A percentile compares a stretch with the other conserved stretches of the same genome.
Evolutionary conservation across 176 grass and related monocot genomes (phyloP).

Genomic region (maize (Zea mays)): Zm-B73-REFERENCE-NAM-5.0 NC_050099.1:187909001-187909500

Average conservation of each 20-base stretch:
- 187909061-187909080: not conserved
- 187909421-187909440: constrained; percentile 75
- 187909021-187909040: not conserved
- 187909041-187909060: not conserved
- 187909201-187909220: not conserved
- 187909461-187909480: constrained; percentile 15
- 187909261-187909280: not conserved
- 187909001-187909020: not conserved
- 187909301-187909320: not conserved
- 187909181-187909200: not conserved
- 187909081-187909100: not conserved
- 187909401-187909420: constrained; percentile 71
- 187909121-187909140: not conserved
- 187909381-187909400: constrained; percentile 71
- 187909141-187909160: not conserved
- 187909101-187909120: not conserved
- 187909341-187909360: constrained; percentile 62
- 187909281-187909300: not conserved
- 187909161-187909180: not conserved
- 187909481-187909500: not conserved
- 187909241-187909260: not conserved
- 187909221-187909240: not conserved
- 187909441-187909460: not conserved
- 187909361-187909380: constrained; percentile 69
- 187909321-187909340: constrained; percentile 64